Evolutionary conservation across 805 yeast genomes (phyloP).

Genomic region (Ogataea zsoltii): DNA sequence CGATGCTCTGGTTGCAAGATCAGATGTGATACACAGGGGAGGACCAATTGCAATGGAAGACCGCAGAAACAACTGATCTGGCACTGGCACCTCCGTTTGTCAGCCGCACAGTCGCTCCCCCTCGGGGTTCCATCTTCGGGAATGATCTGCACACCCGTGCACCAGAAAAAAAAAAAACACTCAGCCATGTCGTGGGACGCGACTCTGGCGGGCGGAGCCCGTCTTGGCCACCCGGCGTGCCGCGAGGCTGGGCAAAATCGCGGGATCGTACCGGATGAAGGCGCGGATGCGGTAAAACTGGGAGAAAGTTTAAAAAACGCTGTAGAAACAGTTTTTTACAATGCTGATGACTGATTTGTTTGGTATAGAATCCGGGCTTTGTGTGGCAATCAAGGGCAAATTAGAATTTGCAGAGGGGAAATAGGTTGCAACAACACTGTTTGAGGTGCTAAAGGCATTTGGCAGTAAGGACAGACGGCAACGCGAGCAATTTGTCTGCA

Average conservation of each 20-base stretch:
- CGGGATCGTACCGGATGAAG: background rate
- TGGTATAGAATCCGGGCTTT: background rate
- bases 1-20: too few relatives aligned
- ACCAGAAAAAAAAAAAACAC: background rate
- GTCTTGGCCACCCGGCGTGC: background rate
- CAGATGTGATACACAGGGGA: background rate
- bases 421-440: background rate
- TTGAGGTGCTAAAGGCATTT: background rate
- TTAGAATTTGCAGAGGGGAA: background rate
- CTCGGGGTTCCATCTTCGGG: too few relatives aligned
- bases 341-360: background rate
- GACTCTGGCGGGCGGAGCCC: too few relatives aligned
- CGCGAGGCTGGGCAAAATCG: background rate
- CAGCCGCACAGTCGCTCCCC: too few relatives aligned
- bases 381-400: background rate
- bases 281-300: background rate
- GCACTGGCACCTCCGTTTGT: too few relatives aligned
- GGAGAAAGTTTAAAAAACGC: background rate
- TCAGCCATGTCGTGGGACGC: slow-evolving; percentile 1
- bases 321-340: background rate
- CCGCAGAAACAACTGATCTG: too few relatives aligned
- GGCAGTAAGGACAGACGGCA: background rate
- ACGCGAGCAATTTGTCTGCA: background rate
- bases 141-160: background rate
- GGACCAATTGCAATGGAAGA: too few relatives aligned